phyloP scores from a whole-genome alignment of 805 yeast species.

The Kregervanrija pseudodelftensis region DNA sequence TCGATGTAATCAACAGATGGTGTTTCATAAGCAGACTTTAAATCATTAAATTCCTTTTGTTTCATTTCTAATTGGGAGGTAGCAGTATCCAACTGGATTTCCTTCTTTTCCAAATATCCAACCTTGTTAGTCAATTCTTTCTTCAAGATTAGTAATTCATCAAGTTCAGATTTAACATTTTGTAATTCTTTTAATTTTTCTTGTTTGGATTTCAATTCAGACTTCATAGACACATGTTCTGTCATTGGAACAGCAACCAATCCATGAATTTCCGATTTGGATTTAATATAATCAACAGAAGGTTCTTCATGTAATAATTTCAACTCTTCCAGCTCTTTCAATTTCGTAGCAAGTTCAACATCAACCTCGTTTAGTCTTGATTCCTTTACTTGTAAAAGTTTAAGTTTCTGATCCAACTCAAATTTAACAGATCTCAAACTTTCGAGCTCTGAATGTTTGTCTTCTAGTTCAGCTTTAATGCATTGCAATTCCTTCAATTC shows the following conservation, averaged over 20 bases:
- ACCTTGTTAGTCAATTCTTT: neutral
- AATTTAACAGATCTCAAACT: neutral
- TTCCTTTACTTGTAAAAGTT: slow-evolving; percentile 11
- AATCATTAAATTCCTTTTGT: slow-evolving; percentile 1
- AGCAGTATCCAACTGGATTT: neutral
- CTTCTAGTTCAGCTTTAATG: neutral
- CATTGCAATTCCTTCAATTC: neutral
- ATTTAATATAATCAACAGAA: slow-evolving; percentile 22
- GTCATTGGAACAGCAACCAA: slow-evolving; percentile 19
- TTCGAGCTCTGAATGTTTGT: neutral
- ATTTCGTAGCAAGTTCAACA: neutral
- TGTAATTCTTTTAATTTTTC: slow-evolving; percentile 1
- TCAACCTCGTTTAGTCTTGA: neutral
- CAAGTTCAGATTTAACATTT: neutral
- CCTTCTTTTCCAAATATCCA: neutral
- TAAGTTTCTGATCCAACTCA: slow-evolving; percentile 8
- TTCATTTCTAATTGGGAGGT: neutral
- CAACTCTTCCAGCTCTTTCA: slow-evolving; percentile 2
- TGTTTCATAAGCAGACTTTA: slow-evolving; percentile 2
- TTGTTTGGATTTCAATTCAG: slow-evolving; percentile 6
- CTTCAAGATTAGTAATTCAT: slow-evolving; percentile 2
- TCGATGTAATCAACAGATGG: slow-evolving; percentile 11
- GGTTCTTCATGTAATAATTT: slow-evolving; percentile 24
- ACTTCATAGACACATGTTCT: slow-evolving; percentile 13
- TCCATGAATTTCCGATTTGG: slow-evolving; percentile 24